Percentiles rank a stretch among this genome's conserved stretches.
These are phyloP conservation scores for Protomyces lactucae-debilis DNA, from an alignment of 1,139 yeast species.

Conservation along the genomic window DNA sequence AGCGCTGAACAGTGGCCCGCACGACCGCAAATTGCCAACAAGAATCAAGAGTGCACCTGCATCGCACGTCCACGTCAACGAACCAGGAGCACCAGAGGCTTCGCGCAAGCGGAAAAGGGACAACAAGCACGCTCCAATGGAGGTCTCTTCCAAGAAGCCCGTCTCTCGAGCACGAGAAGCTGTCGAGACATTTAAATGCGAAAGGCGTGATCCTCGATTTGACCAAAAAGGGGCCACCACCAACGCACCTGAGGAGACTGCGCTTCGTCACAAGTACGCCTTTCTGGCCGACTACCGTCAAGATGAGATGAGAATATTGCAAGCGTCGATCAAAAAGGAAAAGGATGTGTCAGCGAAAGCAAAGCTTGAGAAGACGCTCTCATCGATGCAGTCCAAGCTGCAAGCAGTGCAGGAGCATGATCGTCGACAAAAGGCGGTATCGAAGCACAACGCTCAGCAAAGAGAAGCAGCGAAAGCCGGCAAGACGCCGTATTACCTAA, in stretches of 20 bases:
- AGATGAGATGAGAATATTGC: conserved; percentile 61
- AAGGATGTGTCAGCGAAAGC: conserved; percentile 47
- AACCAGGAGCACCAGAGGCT: background rate
- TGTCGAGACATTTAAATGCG: conserved; percentile 31
- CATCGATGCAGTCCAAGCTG: conserved; percentile 53
- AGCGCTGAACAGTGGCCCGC: background rate
- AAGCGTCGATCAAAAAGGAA: conserved; percentile 52
- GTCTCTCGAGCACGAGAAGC: conserved; percentile 34
- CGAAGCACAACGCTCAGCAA: conserved; percentile 48
- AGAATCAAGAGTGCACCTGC: too few species aligned
- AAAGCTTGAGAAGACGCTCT: conserved; percentile 44
- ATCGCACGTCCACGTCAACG: too few species aligned
- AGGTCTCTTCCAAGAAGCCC: conserved; percentile 33
- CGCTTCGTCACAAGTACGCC: conserved; percentile 73
- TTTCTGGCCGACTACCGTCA: conserved; percentile 82
- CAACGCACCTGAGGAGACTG: conserved; percentile 65
- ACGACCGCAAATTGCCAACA: too few species aligned
- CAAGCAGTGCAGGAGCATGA: conserved; percentile 75
- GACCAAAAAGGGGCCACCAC: conserved; percentile 43
- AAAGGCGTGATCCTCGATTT: conserved; percentile 68
- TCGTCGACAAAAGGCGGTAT: conserved; percentile 59
- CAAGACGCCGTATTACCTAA: conserved; percentile 57
- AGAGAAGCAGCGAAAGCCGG: conserved; percentile 48
- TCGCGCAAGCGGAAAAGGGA: conserved; percentile 14
- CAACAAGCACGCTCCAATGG: conserved; percentile 34